Evolutionary conservation across 768 basidiomycete genomes (phyloP).

Genomic region (Trametes cingulata): DNA sequence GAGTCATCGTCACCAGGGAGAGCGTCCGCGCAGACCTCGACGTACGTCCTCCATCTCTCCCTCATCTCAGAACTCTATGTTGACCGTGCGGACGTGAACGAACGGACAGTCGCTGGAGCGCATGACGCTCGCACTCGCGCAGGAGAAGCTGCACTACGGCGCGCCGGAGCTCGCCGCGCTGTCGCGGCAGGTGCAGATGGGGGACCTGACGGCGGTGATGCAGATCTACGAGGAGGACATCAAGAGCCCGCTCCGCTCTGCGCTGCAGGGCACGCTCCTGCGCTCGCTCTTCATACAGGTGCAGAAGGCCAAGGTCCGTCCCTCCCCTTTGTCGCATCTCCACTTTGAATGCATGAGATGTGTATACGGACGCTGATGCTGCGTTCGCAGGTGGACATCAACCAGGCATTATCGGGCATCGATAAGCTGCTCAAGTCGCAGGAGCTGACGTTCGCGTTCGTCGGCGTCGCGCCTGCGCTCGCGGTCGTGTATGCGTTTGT

Average conservation of each 20-base stretch:
- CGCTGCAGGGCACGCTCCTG: conserved; percentile 75
- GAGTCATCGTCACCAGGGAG: conserved; percentile 74
- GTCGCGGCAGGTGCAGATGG: conserved; percentile 64
- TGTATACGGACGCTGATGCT: background rate
- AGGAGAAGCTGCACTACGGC: conserved; percentile 72
- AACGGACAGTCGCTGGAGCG: conserved; percentile 77
- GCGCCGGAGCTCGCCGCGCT: conserved; percentile 65
- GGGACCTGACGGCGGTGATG: conserved; percentile 86
- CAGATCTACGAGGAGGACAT: conserved; percentile 92
- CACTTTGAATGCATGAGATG: no score
- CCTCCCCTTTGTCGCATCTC: background rate
- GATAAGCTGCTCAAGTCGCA: conserved; percentile 93
- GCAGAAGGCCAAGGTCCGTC: conserved; percentile 90
- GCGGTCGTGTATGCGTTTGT: conserved; percentile 71
- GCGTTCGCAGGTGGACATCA: conserved; percentile 75
- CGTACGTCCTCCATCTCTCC: conserved; percentile 42
- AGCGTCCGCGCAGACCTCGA: conserved; percentile 85
- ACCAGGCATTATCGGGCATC: conserved; percentile 86
- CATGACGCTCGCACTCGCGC: conserved; percentile 85
- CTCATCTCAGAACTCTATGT: background rate
- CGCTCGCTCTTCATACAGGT: conserved; percentile 89
- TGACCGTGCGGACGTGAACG: background rate
- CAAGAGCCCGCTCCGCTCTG: conserved; percentile 81
- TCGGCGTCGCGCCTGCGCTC: conserved; percentile 90
- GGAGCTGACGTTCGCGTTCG: conserved; percentile 94